Conservation (phyloP, 177 flowering plant genomes). For the Vitis hybrid region DNA sequence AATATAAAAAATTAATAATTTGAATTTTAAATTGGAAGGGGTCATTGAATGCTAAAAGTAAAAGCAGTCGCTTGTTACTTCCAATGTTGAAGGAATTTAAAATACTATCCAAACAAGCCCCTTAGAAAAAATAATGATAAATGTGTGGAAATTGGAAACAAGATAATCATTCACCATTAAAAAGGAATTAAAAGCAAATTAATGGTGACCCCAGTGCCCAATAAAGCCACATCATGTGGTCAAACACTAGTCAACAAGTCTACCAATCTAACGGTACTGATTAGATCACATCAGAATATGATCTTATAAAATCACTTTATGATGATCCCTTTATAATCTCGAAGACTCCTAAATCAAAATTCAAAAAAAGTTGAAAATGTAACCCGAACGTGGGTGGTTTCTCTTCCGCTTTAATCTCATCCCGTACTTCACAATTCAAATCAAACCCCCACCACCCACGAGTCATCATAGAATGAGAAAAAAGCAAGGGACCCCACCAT, state of each 20-base stretch:
- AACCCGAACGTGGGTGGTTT: slow-evolving; percentile 11
- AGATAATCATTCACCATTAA: too few species aligned
- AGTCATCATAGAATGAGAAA: not conserved
- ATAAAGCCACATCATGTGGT: not conserved
- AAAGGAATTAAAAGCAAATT: too few species aligned
- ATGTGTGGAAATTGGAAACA: too few species aligned
- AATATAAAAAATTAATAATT: too few species aligned
- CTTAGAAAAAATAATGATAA: too few species aligned
- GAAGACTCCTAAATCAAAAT: not conserved
- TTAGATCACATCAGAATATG: not conserved
- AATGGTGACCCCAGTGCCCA: too few species aligned
- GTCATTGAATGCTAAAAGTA: too few species aligned
- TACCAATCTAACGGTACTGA: not conserved
- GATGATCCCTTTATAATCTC: not conserved
- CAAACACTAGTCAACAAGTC: not conserved
- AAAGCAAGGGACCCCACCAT: slow-evolving; percentile 2
- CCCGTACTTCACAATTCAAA: not conserved
- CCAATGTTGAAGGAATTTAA: too few species aligned
- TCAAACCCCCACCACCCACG: not conserved
- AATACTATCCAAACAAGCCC: too few species aligned
- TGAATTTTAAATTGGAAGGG: too few species aligned
- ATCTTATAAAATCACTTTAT: not conserved
- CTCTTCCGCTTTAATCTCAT: slow-evolving; percentile 20
- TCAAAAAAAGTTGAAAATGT: not conserved
- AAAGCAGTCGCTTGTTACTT: too few species aligned